Evolutionary conservation across 805 yeast genomes (phyloP).

Genomic region (Candida ovalis): DNA sequence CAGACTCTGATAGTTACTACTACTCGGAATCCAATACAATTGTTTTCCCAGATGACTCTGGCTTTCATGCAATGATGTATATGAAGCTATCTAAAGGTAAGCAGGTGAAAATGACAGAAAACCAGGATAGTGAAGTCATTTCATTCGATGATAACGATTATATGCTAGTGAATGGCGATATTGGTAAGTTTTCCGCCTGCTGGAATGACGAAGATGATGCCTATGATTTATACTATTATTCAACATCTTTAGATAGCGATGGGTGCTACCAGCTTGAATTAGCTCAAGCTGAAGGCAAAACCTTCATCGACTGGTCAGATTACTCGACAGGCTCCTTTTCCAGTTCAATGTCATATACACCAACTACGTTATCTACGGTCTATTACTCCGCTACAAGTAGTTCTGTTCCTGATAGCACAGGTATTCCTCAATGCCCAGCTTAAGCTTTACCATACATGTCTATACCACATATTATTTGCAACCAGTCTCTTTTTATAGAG

Average conservation of each 20-base stretch:
- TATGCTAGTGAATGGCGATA: not conserved
- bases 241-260: not conserved
- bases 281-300: not conserved
- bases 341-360: not conserved
- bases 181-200: not conserved
- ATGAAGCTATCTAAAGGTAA: not conserved
- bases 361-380: not conserved
- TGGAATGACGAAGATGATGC: not conserved
- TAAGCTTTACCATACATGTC: too few relatives aligned
- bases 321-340: not conserved
- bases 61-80: not conserved
- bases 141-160: not conserved
- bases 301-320: not conserved
- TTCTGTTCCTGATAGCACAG: not conserved
- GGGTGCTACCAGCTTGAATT: not conserved
- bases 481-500: too few relatives aligned
- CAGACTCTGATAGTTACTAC: not conserved
- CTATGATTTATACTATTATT: not conserved
- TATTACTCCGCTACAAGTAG: not conserved
- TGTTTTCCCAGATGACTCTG: not conserved
- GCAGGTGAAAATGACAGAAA: not conserved
- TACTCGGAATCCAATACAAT: not conserved
- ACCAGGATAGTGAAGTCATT: not conserved
- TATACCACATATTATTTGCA: too few relatives aligned
- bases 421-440: not conserved